phyloP scores from a whole-genome alignment of 148 eudicot genomes.

The Tetragonia tetragonoides region DNA sequence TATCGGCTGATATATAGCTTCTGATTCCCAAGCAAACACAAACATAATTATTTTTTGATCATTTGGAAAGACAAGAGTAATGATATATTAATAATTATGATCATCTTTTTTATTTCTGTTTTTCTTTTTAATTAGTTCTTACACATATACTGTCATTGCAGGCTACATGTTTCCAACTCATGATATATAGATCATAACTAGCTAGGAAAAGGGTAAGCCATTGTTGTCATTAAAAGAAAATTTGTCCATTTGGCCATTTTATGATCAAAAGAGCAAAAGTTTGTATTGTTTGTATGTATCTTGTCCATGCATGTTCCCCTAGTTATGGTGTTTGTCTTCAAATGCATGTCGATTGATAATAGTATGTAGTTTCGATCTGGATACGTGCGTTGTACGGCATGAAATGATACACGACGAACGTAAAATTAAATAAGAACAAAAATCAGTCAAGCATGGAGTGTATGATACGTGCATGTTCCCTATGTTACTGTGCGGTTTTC shows the following conservation, averaged over 20 bases:
- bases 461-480: too few relatives aligned
- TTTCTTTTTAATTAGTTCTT: conserved; percentile 23
- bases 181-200: neutral
- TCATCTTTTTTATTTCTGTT: conserved; percentile 13
- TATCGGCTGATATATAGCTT: neutral
- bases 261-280: neutral
- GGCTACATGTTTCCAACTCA: conserved; percentile 64
- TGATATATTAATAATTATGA: conserved; percentile 68
- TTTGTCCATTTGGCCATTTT: neutral
- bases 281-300: neutral
- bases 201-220: neutral
- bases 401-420: too few relatives aligned
- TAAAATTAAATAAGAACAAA: too few relatives aligned
- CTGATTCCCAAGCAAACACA: conserved; percentile 12
- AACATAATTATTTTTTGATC: neutral
- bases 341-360: conserved; percentile 1
- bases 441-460: too few relatives aligned
- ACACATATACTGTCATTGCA: conserved; percentile 40
- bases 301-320: neutral
- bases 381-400: too few relatives aligned
- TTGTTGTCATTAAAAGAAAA: neutral
- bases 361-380: too few relatives aligned
- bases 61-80: conserved; percentile 35
- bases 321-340: neutral
- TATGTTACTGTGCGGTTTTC: too few relatives aligned